These are phyloP conservation scores for Discostella stelligera DNA, from an alignment of 352 stramenopile species.

Conservation along the genomic window DNA sequence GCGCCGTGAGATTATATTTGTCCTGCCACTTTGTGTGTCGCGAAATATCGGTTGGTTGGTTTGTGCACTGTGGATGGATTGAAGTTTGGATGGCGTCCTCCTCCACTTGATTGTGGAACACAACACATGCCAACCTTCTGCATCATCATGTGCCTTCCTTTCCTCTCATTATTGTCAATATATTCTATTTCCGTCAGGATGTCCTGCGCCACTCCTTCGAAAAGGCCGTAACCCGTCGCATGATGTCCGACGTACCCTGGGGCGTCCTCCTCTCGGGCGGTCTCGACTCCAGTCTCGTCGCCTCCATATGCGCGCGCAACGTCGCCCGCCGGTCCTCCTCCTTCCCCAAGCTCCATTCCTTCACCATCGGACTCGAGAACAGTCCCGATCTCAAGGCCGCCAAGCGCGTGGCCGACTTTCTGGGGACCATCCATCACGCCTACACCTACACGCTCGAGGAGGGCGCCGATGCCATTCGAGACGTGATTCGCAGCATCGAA, in stretches of 20 bases:
- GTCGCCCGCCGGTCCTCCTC: conserved; percentile 77
- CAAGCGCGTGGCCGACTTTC: conserved; percentile 93
- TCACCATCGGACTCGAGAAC: conserved; percentile 95
- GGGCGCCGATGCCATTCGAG: conserved; percentile 93
- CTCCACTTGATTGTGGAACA: no score
- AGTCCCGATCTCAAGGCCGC: conserved; percentile 95
- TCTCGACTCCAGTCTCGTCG: conserved; percentile 97
- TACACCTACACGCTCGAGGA: conserved; percentile 99
- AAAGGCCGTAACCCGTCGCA: conserved; percentile 90
- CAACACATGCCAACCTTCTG: no score
- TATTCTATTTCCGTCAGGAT: conserved; percentile 70
- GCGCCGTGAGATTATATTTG: no score
- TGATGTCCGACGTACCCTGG: conserved; percentile 99
- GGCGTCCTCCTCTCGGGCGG: conserved; percentile 96
- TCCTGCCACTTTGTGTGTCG: no score
- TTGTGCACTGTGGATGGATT: no score
- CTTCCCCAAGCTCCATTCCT: conserved; percentile 95
- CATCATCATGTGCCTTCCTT: no score
- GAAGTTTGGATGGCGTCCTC: no score
- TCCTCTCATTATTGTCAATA: no score
- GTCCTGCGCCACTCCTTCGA: conserved; percentile 90
- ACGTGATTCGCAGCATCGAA: conserved; percentile 97
- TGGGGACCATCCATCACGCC: conserved; percentile 97
- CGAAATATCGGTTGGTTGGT: no score
- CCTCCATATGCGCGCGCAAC: conserved; percentile 93